A percentile compares a stretch with the other conserved stretches of the same genome.
These are phyloP conservation scores for Allantophomopsis cytisporea DNA, from an alignment of 2,329 filamentous ascomycete species.

Conservation along the genomic window DNA sequence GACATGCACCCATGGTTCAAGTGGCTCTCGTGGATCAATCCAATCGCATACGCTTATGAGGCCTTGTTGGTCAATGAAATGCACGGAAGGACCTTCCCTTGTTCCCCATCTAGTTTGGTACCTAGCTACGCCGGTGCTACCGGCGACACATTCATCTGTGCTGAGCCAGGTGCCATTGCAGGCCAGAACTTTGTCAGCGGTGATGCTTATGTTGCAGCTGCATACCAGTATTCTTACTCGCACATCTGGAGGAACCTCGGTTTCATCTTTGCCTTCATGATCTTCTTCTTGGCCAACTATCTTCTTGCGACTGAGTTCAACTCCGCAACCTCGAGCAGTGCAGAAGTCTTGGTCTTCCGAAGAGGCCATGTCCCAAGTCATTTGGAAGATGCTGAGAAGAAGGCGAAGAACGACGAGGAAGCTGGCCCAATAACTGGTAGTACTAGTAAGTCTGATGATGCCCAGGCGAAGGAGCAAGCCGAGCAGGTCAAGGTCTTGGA, in stretches of 20 bases:
- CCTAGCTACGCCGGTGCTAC: conserved; percentile 5
- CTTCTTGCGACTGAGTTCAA: conserved; percentile 49
- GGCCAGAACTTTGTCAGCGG: conserved; percentile 40
- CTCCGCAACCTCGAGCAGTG: conserved; percentile 57
- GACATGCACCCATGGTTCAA: conserved; percentile 66
- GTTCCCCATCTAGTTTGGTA: conserved; percentile 10
- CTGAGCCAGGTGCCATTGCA: conserved; percentile 36
- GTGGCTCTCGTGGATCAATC: conserved; percentile 67
- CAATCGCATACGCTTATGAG: conserved; percentile 68
- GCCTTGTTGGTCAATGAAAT: conserved; percentile 74
- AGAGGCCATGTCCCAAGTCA: conserved; percentile 39
- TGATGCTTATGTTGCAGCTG: conserved; percentile 35
- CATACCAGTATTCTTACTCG: conserved; percentile 38
- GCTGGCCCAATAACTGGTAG: conserved; percentile 2
- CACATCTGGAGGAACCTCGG: conserved; percentile 59
- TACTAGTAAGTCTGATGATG: conserved; percentile 4
- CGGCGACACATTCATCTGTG: conserved; percentile 35
- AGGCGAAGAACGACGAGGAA: conserved; percentile 14
- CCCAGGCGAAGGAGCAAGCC: conserved; percentile 8
- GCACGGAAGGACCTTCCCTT: conserved; percentile 4
- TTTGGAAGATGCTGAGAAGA: conserved; percentile 22
- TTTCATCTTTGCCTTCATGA: conserved; percentile 48
- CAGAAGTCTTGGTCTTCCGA: conserved; percentile 64
- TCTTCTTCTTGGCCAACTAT: conserved; percentile 49
- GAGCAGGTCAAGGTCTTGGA: conserved; percentile 13